A percentile compares a stretch with the other conserved stretches of the same genome.
phyloP scores from a whole-genome alignment of 2,329 filamentous ascomycete species.

The Fusarium sp. region DNA sequence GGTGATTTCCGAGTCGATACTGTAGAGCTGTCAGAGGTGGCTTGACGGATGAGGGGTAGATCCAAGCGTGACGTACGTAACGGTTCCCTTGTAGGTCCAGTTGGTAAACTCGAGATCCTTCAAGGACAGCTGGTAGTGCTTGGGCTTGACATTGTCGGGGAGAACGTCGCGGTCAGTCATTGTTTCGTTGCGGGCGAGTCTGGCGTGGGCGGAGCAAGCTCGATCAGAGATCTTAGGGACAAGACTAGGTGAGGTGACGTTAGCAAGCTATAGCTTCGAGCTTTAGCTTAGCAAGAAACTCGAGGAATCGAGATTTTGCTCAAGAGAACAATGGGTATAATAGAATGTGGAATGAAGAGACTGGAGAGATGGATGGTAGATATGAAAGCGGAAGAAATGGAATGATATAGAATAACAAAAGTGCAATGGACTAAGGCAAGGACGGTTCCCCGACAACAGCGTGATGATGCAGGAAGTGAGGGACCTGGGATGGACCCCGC shows the following conservation, averaged over 20 bases:
- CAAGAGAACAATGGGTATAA: constrained; percentile 12
- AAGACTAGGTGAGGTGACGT: constrained; percentile 41
- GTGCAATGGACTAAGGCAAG: constrained; percentile 13
- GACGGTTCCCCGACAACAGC: not conserved
- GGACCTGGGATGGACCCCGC: constrained; percentile 35
- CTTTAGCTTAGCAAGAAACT: constrained; percentile 33
- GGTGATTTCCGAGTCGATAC: constrained; percentile 80
- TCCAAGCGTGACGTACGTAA: constrained; percentile 62
- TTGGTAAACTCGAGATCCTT: constrained; percentile 81
- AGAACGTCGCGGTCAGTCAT: constrained; percentile 74
- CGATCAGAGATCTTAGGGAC: constrained; percentile 48
- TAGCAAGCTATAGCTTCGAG: constrained; percentile 43
- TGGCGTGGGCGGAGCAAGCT: constrained; percentile 55
- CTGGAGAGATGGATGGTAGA: not conserved
- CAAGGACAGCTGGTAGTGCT: constrained; percentile 87
- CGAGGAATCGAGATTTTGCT: constrained; percentile 4
- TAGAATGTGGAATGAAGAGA: constrained; percentile 11
- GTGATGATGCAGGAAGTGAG: constrained; percentile 39
- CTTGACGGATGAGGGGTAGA: constrained; percentile 22
- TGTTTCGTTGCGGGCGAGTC: constrained; percentile 52
- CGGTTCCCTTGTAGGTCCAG: constrained; percentile 85
- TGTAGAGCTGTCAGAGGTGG: constrained; percentile 50
- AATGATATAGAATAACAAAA: constrained; percentile 22
- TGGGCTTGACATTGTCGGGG: constrained; percentile 78
- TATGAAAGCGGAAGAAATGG: not conserved